Conservation (phyloP, 2,329 filamentous ascomycete genomes). For the Claviceps citrina region DNA sequence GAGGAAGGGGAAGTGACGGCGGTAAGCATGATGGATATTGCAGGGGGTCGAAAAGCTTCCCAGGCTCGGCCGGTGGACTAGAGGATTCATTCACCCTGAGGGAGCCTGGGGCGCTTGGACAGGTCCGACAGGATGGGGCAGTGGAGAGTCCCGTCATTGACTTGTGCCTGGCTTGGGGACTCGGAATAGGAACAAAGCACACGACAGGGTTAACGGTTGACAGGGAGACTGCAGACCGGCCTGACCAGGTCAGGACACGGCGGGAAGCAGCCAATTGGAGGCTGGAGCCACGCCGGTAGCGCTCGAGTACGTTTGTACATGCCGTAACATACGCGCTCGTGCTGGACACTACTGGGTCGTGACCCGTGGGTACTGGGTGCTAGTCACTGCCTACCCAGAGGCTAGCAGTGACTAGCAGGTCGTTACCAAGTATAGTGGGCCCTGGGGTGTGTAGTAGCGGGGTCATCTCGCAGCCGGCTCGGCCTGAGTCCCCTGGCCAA, state of each 20-base stretch:
- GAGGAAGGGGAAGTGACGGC: background rate
- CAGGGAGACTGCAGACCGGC: background rate
- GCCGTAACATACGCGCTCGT: no score
- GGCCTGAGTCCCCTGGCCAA: no score
- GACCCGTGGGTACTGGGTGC: no score
- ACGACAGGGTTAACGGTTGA: background rate
- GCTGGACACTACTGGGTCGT: no score
- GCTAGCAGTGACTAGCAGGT: no score
- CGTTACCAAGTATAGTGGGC: no score
- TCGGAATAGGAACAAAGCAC: background rate
- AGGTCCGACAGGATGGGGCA: background rate
- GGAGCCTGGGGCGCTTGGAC: slow-evolving; percentile 1
- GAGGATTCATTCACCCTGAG: slow-evolving; percentile 1
- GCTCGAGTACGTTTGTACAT: no score
- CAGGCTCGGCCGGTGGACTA: slow-evolving; percentile 1
- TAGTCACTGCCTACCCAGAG: no score
- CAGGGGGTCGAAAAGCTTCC: slow-evolving; percentile 3
- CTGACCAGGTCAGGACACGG: background rate
- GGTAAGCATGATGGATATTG: slow-evolving; percentile 7
- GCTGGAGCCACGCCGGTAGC: background rate
- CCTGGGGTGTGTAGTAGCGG: no score
- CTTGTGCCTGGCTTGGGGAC: background rate
- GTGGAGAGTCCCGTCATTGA: background rate
- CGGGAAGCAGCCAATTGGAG: slow-evolving; percentile 2
- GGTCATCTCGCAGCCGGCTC: no score